A percentile compares a stretch with the other conserved stretches of the same genome.
Conservation (phyloP, 257 asterid genomes). For the Linaria vulgaris region DNA sequence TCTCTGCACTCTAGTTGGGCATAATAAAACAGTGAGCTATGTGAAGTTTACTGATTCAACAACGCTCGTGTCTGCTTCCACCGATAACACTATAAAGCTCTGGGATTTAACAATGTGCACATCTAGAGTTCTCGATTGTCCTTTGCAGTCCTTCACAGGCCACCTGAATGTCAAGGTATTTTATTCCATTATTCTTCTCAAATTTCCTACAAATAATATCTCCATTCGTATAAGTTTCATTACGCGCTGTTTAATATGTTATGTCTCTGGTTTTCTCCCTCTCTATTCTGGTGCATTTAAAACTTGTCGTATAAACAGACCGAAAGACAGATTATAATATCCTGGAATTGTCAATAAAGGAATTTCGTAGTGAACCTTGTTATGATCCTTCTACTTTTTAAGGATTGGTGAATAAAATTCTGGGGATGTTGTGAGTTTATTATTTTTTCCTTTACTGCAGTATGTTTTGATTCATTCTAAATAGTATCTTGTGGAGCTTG, state of each 20-base stretch:
- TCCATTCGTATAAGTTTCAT: no score
- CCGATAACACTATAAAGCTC: conserved; percentile 89
- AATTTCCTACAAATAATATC: conserved; percentile 3
- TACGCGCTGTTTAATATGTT: background rate
- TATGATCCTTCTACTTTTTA: background rate
- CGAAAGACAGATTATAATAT: background rate
- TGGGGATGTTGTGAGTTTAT: background rate
- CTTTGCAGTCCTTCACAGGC: conserved; percentile 93
- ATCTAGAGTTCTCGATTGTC: conserved; percentile 76
- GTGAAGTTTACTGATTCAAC: conserved; percentile 87
- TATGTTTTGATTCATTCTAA: background rate
- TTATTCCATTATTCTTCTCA: background rate
- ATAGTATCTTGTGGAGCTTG: background rate
- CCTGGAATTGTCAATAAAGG: background rate
- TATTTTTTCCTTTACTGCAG: background rate
- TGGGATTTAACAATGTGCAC: conserved; percentile 90
- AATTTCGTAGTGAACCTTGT: background rate
- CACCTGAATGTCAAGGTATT: conserved; percentile 88
- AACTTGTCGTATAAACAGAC: conserved; percentile 4
- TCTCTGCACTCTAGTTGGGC: conserved; percentile 84
- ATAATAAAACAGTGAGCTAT: conserved; percentile 90
- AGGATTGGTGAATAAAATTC: background rate
- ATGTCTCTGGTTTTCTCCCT: background rate
- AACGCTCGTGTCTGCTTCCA: conserved; percentile 92
- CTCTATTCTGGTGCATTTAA: background rate